A percentile compares a stretch with the other conserved stretches of the same genome.
Evolutionary conservation across 2,329 filamentous ascomycete species (phyloP).

Genomic region (Teratosphaeria destructans): DNA sequence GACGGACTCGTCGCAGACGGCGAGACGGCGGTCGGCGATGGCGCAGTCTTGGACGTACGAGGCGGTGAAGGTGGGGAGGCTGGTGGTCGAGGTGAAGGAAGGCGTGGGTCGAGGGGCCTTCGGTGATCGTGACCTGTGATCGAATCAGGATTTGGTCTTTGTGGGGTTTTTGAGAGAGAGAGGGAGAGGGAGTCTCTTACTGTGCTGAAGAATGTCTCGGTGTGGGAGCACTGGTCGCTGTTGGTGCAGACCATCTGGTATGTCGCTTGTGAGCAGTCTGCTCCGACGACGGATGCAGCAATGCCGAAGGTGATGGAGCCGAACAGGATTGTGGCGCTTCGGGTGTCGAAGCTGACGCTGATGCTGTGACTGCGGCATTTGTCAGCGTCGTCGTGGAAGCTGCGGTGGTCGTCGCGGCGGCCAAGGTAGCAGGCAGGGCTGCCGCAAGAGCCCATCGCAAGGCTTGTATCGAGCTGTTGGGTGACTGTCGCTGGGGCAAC

Average conservation of each 20-base stretch:
- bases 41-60: conserved; percentile 1
- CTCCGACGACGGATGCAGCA: conserved; percentile 2
- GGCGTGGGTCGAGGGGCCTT: not conserved
- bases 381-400: not conserved
- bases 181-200: not conserved
- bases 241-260: conserved; percentile 4
- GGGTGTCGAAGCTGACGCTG: not conserved
- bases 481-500: not conserved
- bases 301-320: conserved; percentile 1
- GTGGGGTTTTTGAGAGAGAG: not conserved
- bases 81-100: conserved; percentile 1
- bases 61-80: not conserved
- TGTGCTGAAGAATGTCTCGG: not conserved
- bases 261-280: conserved; percentile 1
- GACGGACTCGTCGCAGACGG: not conserved
- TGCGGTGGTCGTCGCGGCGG: not conserved
- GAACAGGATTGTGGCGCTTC: not conserved
- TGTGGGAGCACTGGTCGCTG: not conserved
- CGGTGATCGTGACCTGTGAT: not conserved
- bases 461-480: not conserved
- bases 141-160: not conserved
- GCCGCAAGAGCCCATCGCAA: not conserved
- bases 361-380: not conserved
- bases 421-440: not conserved
- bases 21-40: not conserved